These are phyloP conservation scores for Arthrocladium fulminans DNA, from an alignment of 2,329 filamentous ascomycete species.

Conservation along the genomic window DNA sequence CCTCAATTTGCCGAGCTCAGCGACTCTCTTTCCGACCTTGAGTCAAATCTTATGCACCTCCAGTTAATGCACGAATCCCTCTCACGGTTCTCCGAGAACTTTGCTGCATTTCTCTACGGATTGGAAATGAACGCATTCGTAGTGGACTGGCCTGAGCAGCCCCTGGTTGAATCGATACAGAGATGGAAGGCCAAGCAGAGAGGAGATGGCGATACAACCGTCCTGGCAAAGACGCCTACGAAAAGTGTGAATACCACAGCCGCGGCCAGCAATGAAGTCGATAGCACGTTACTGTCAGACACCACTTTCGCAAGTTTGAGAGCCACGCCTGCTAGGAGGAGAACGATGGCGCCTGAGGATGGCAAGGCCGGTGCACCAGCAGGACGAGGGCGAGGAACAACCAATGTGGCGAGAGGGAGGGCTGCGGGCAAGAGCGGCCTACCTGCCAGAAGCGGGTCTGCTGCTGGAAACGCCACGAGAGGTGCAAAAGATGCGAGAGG, in stretches of 20 bases:
- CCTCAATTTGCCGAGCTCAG: constrained; percentile 87
- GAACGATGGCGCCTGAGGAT: constrained; percentile 12
- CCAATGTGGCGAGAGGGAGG: constrained; percentile 8
- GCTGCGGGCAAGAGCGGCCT: constrained; percentile 7
- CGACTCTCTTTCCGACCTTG: constrained; percentile 88
- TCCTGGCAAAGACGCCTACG: not conserved
- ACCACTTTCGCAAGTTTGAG: constrained; percentile 20
- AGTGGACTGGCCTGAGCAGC: constrained; percentile 93
- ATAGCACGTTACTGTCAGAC: constrained; percentile 17
- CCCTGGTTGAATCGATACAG: constrained; percentile 73
- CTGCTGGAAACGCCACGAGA: constrained; percentile 26
- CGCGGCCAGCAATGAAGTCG: constrained; percentile 9
- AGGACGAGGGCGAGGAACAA: not conserved
- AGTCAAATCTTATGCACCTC: constrained; percentile 95
- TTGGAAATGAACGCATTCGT: constrained; percentile 99
- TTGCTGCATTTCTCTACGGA: constrained; percentile 89
- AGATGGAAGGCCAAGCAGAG: constrained; percentile 51
- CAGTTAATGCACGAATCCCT: constrained; percentile 95
- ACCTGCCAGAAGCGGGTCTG: constrained; percentile 12
- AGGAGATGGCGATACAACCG: constrained; percentile 3
- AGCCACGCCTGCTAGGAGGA: constrained; percentile 20
- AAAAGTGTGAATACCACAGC: not conserved
- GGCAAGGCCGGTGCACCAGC: not conserved
- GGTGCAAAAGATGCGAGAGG: constrained; percentile 21
- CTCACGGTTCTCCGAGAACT: constrained; percentile 87